Conservation (phyloP, 495 filamentous ascomycete genomes). For the Cairneyella variabilis region DNA sequence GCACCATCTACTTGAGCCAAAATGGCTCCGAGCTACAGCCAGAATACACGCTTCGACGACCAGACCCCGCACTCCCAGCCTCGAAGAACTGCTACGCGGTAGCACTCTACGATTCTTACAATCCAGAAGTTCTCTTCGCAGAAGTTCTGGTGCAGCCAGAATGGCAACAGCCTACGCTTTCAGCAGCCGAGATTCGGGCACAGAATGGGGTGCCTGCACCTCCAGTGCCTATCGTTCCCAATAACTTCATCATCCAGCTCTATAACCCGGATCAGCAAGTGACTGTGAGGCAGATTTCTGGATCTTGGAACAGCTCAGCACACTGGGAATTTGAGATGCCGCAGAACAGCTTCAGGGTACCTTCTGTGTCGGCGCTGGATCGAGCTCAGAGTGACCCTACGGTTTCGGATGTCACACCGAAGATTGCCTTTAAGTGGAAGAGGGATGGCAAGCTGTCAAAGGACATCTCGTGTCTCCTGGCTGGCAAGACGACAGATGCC, state of each 20-base stretch:
- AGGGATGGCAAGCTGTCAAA: conserved; percentile 79
- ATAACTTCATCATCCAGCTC: conserved; percentile 75
- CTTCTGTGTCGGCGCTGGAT: conserved; percentile 73
- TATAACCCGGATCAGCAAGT: conserved; percentile 93
- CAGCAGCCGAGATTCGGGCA: conserved; percentile 71
- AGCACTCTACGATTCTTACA: conserved; percentile 79
- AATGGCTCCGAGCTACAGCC: conserved; percentile 75
- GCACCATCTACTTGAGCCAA: conserved; percentile 68
- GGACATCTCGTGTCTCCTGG: conserved; percentile 77
- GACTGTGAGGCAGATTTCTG: conserved; percentile 61
- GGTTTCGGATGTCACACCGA: conserved; percentile 67
- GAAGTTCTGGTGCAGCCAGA: conserved; percentile 82
- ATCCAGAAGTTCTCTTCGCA: conserved; percentile 76
- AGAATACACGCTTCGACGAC: conserved; percentile 72
- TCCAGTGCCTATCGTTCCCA: conserved; percentile 72
- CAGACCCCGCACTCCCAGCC: conserved; percentile 62
- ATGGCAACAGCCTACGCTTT: conserved; percentile 78
- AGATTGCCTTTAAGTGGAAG: conserved; percentile 85
- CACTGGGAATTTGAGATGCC: conserved; percentile 94
- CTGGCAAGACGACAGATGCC: conserved; percentile 67
- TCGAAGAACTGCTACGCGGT: conserved; percentile 81
- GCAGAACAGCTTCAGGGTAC: conserved; percentile 74
- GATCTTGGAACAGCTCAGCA: conserved; percentile 72
- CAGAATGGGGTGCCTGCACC: conserved; percentile 57
- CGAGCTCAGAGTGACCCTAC: conserved; percentile 65